Conservation (phyloP, 1,139 yeast species). For the Yamadazyma dendronema region DNA sequence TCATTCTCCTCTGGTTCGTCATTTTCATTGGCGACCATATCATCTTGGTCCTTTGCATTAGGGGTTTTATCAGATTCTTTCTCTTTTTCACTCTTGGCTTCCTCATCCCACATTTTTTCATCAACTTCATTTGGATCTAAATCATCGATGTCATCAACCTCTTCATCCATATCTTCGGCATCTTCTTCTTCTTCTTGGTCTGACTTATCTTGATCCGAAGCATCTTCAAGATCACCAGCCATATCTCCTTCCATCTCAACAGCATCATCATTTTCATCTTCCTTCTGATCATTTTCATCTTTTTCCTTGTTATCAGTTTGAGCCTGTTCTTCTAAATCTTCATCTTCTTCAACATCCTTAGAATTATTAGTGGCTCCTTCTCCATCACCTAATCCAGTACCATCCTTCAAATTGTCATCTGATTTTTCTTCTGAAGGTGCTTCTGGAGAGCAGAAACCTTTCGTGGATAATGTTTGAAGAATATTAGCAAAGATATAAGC, state of each 20-base stretch:
- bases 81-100: slow-evolving; percentile 69
- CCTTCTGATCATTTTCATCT: slow-evolving; percentile 50
- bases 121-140: slow-evolving; percentile 94
- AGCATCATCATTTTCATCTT: slow-evolving; percentile 67
- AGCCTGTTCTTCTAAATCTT: slow-evolving; percentile 85
- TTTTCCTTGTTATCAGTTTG: slow-evolving; percentile 76
- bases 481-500: slow-evolving; percentile 57
- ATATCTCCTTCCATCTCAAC: slow-evolving; percentile 94
- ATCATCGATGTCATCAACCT: slow-evolving; percentile 85
- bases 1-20: slow-evolving; percentile 32
- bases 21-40: slow-evolving; percentile 63
- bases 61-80: slow-evolving; percentile 71
- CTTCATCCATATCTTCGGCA: slow-evolving; percentile 77
- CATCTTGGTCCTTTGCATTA: slow-evolving; percentile 53
- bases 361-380: slow-evolving; percentile 78
- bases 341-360: slow-evolving; percentile 89
- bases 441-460: slow-evolving; percentile 94
- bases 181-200: slow-evolving; percentile 49
- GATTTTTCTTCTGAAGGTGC: slow-evolving; percentile 69
- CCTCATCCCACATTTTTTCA: slow-evolving; percentile 99
- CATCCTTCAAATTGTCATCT: slow-evolving; percentile 66
- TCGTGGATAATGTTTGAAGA: slow-evolving; percentile 62
- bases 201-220: slow-evolving; percentile 58
- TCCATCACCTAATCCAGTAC: slow-evolving; percentile 98
- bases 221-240: slow-evolving; percentile 89